phyloP scores from a whole-genome alignment of 257 asterid genomes.

The Plantago major region DNA sequence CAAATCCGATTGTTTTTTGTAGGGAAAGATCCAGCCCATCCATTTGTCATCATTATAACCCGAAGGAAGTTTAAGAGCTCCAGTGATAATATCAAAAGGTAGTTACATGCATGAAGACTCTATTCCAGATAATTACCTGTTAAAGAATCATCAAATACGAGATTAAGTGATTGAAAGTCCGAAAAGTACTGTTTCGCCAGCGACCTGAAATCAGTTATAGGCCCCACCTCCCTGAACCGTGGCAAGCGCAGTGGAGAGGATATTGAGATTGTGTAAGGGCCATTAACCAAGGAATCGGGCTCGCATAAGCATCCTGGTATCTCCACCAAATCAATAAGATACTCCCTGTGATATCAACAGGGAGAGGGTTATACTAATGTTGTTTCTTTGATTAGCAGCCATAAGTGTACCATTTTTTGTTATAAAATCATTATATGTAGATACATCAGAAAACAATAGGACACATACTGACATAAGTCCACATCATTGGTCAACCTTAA shows the following conservation, averaged over 20 bases:
- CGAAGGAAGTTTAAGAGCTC: conserved; percentile 8
- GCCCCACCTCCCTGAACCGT: conserved; percentile 65
- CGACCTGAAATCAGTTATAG: conserved; percentile 63
- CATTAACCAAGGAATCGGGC: conserved; percentile 92
- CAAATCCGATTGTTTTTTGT: not conserved
- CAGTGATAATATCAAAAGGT: conserved; percentile 8
- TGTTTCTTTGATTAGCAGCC: conserved; percentile 12
- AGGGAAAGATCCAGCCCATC: conserved; percentile 9
- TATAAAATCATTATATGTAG: not conserved
- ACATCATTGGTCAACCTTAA: too few species aligned
- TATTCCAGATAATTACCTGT: conserved; percentile 49
- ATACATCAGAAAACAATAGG: conserved; percentile 5
- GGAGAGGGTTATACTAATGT: conserved; percentile 20
- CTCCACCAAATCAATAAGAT: conserved; percentile 80
- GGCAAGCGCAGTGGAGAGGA: conserved; percentile 91
- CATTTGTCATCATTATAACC: conserved; percentile 14
- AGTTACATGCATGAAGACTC: conserved; percentile 12
- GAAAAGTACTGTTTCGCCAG: conserved; percentile 88
- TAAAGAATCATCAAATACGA: conserved; percentile 60
- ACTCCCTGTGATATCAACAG: conserved; percentile 65
- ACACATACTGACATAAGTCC: too few species aligned
- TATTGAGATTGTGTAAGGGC: conserved; percentile 87
- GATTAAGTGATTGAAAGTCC: conserved; percentile 71
- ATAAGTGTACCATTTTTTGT: not conserved
- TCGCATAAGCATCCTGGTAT: conserved; percentile 74